phyloP scores from a whole-genome alignment of 1,139 yeast genomes.

The Kodamaea derodonti region DNA sequence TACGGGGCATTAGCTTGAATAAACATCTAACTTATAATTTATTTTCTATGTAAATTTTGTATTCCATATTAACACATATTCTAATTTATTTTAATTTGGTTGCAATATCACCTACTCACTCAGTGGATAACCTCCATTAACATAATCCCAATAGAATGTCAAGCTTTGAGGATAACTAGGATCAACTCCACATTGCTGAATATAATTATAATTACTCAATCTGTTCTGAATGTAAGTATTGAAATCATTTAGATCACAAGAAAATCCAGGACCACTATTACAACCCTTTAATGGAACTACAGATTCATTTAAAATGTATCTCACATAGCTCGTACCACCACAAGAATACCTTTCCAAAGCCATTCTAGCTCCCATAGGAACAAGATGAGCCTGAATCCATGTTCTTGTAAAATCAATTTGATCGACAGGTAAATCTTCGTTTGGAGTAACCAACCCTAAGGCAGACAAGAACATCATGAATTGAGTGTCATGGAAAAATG shows the following conservation, averaged over 20 bases:
- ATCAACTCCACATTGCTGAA: slow-evolving; percentile 25
- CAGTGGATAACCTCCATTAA: too few relatives aligned
- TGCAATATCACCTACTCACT: too few relatives aligned
- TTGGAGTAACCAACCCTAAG: slow-evolving; percentile 44
- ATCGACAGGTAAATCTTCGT: slow-evolving; percentile 25
- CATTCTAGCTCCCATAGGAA: slow-evolving; percentile 56
- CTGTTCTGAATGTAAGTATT: slow-evolving; percentile 22
- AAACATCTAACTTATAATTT: too few relatives aligned
- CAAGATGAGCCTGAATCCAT: slow-evolving; percentile 44
- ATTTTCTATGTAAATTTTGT: too few relatives aligned
- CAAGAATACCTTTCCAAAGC: slow-evolving; percentile 46
- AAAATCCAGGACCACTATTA: slow-evolving; percentile 53
- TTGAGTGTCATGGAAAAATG: slow-evolving; percentile 61
- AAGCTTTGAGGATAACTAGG: slow-evolving; percentile 9
- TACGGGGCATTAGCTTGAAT: too few relatives aligned
- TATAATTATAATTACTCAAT: slow-evolving; percentile 5
- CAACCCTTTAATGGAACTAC: slow-evolving; percentile 52
- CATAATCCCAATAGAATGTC: slow-evolving; percentile 14
- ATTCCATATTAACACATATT: too few relatives aligned
- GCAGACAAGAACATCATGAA: slow-evolving; percentile 47
- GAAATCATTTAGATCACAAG: slow-evolving; percentile 47
- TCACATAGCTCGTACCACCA: slow-evolving; percentile 35
- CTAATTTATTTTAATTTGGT: too few relatives aligned
- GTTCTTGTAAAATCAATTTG: slow-evolving; percentile 34
- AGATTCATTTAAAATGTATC: slow-evolving; percentile 53